Conservation (phyloP, 108 stramenopile species). For the Licmophora abbreviata region DNA sequence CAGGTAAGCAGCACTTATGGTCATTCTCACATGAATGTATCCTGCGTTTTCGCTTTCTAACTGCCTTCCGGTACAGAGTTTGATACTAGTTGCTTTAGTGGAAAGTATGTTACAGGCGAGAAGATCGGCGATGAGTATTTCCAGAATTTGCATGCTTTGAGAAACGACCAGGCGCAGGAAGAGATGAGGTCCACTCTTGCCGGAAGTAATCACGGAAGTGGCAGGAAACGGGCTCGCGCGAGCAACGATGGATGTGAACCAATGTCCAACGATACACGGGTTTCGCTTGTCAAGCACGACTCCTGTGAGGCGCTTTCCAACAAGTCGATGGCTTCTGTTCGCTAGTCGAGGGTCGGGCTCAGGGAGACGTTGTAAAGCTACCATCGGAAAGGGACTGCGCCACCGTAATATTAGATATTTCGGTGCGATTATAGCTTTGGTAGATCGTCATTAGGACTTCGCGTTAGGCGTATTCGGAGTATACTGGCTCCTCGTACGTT, state of each 20-base stretch:
- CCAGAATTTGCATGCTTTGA: slow-evolving; percentile 47
- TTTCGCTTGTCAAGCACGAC: slow-evolving; percentile 1
- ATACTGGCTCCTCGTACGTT: slow-evolving; percentile 59
- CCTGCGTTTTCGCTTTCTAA: slow-evolving; percentile 1
- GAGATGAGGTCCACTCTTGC: not conserved
- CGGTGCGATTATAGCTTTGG: not conserved
- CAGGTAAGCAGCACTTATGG: slow-evolving; percentile 7
- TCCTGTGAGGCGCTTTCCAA: slow-evolving; percentile 9
- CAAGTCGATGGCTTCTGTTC: not conserved
- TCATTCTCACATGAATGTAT: not conserved
- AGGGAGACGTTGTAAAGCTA: not conserved
- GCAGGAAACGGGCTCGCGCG: slow-evolving; percentile 23
- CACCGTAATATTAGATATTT: not conserved
- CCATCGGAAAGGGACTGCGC: not conserved
- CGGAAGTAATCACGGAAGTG: not conserved
- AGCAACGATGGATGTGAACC: slow-evolving; percentile 76
- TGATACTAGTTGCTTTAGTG: slow-evolving; percentile 95
- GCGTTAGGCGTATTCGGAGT: slow-evolving; percentile 56
- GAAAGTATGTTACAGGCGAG: slow-evolving; percentile 88
- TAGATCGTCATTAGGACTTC: not conserved
- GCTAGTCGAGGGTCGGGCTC: not conserved
- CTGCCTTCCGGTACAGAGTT: slow-evolving; percentile 42
- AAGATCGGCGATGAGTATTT: slow-evolving; percentile 74
- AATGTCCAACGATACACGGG: slow-evolving; percentile 57
- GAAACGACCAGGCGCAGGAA: slow-evolving; percentile 74